Conservation (phyloP, 768 basidiomycete species). For the Termitomyces sp. region DNA sequence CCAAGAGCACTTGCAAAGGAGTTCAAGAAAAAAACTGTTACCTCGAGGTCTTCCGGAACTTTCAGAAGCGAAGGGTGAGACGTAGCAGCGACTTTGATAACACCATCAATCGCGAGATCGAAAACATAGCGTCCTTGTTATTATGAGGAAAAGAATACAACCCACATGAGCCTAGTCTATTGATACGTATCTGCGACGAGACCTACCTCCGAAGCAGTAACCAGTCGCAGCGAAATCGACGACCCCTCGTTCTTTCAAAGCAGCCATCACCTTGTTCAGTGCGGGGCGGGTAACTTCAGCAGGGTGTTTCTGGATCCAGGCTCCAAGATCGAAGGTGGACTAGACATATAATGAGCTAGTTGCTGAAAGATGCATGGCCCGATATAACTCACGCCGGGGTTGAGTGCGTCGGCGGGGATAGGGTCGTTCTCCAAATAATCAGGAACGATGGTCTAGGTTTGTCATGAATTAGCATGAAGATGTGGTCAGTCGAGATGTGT, state of each 20-base stretch:
- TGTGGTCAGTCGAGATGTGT: too few relatives aligned
- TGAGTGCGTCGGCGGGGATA: constrained; percentile 29
- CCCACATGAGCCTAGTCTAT: too few relatives aligned
- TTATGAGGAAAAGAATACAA: background rate
- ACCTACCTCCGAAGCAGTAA: constrained; percentile 57
- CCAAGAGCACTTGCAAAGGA: too few relatives aligned
- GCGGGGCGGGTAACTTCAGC: constrained; percentile 34
- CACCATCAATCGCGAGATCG: constrained; percentile 54
- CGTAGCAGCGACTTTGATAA: constrained; percentile 41
- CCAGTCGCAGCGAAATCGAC: constrained; percentile 53
- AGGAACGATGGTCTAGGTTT: constrained; percentile 29
- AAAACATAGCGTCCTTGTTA: constrained; percentile 47
- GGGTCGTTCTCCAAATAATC: constrained; percentile 40
- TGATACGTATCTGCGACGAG: too few relatives aligned
- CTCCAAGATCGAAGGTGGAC: constrained; percentile 29
- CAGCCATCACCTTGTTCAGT: constrained; percentile 50
- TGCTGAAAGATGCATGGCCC: too few relatives aligned
- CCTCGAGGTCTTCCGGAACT: constrained; percentile 58
- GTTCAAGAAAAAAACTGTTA: constrained; percentile 11
- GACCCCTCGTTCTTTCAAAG: constrained; percentile 54
- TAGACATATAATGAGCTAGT: background rate
- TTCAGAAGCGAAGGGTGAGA: constrained; percentile 62
- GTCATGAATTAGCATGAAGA: background rate
- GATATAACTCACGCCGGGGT: constrained; percentile 20
- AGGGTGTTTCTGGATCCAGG: constrained; percentile 41